phyloP scores from a whole-genome alignment of 148 eudicot species.

The Fagopyrum homotropicum region DNA sequence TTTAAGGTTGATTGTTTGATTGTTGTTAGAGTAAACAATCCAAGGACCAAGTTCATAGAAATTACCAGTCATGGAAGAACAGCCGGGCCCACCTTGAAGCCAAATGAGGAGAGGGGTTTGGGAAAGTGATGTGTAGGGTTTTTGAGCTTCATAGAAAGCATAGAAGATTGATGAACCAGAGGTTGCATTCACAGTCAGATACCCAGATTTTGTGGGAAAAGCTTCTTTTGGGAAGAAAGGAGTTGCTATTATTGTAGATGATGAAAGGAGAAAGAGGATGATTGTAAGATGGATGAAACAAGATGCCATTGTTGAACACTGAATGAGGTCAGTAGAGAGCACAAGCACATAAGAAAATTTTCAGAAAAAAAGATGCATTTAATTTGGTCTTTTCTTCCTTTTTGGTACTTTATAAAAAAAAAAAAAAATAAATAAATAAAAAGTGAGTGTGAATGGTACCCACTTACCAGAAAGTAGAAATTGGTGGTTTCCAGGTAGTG shows the following conservation, averaged over 20 bases:
- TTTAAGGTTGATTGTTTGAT: constrained; percentile 26
- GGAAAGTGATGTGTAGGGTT: constrained; percentile 24
- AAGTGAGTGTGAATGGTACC: background rate
- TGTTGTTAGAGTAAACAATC: constrained; percentile 22
- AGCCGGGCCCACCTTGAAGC: constrained; percentile 94
- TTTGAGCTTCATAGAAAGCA: constrained; percentile 68
- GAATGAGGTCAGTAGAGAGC: background rate
- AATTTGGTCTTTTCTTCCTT: background rate
- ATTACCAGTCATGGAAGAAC: constrained; percentile 78
- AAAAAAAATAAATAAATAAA: background rate
- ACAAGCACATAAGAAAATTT: background rate
- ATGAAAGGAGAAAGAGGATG: background rate
- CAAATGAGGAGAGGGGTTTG: constrained; percentile 69
- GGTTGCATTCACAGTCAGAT: constrained; percentile 49
- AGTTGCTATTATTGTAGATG: constrained; percentile 3
- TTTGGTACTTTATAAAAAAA: background rate
- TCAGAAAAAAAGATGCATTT: background rate
- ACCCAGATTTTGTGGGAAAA: constrained; percentile 63
- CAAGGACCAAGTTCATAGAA: constrained; percentile 75
- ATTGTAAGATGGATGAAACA: background rate
- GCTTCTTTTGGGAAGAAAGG: constrained; percentile 37
- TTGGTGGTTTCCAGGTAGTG: background rate
- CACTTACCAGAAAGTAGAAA: background rate
- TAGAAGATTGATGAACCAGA: constrained; percentile 68
- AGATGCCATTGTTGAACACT: constrained; percentile 3